Base-by-base conservation (phyloP, 2,329 filamentous ascomycete species). In the Amylocarpus encephaloides region DNA sequence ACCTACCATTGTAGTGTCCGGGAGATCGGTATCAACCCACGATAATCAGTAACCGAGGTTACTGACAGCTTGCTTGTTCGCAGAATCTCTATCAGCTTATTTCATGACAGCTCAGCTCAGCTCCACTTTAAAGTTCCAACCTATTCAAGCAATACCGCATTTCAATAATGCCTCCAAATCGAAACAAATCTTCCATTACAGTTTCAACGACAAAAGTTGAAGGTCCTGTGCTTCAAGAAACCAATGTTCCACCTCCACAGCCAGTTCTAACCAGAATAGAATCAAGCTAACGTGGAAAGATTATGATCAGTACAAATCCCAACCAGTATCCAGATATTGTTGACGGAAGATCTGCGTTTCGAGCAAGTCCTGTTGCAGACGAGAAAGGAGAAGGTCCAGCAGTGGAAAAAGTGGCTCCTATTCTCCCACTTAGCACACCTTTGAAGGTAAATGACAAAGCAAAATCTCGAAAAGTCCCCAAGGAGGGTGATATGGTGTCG, bases 361-460 rank as follows among this genome's bases (percentile, higher is more conserved):
- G 63, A 46, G 63, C 61, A 46, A 64, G 62, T 46, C 62, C 62
- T 12, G 62, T 64, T 48, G 61, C 62, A 13, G 61, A 63, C 34
- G 62, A 62, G 48, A 48, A 55, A 13, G 60, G 57, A n/a, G 63
- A 64, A 42, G 44, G 57, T 12, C 48, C 64, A 6, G 50, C 64
- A 43, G 44, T 59, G 4, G 39, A 45, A 16, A 54, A 53, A 48
- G 47, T 57, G 5, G 40, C 16, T 11, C 19, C 3, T 32, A 43
- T n/a, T 5, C 15, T 19, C 12, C 33, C 49, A 3, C 45, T 34
- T 7, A 32, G 5, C 3, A 54, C 44, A 3, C 43, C 53, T 11
- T 43, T 35, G 18, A 55, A 50, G 16, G 39, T 42, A 1, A 59
- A 57, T 15, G 46, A 43, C 9, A 10, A 16, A 9, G 38, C n/a